Base-by-base conservation (phyloP, 495 filamentous ascomycete genomes). In the Penicillium canariense region DNA sequence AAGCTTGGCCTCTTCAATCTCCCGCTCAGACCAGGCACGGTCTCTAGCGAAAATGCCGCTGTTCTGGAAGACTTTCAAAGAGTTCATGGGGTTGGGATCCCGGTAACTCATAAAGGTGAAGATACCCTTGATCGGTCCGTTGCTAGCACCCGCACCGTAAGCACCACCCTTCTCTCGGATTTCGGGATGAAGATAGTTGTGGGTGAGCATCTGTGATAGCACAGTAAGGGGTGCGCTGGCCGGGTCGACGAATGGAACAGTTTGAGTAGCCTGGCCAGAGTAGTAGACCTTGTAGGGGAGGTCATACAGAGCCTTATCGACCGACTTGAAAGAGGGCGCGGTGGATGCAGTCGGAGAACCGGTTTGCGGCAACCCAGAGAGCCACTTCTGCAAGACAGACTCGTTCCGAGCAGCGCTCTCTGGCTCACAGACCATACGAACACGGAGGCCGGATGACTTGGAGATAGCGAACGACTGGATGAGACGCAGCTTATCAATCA, bases 271-370 rank as follows among this genome's bases (percentile, higher is more conserved):
- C 31, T 90, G 78, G 12, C 84, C 87, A 5, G 92, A 86, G 68
- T 97, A 97, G 64, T 93, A 96, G 46, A 98, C 94, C 69, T 98
- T 94, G 71, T 96, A 98, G 1, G 94, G 94, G 22, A 98, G 81
- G 4, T 92, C 86, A 67, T 94, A 98, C 78, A 97, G 95, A 0
- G 88, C 84, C 64, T 89, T 94, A 43, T 82, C 53, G n/a, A 61
- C 65, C 3, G 70, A 60, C 18, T 71, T 63, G 58, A 67, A 75
- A 27, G 57, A 65, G 42, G 74, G 67, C 4, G 59, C 59, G 20
- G 55, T 58, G 22, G 59, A 56, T 1, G 67, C 66, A 53, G 73
- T 74, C 18, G 70, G 71, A 18, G 74, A 63, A 23, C 66, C 56
- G 20, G 67, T 52, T 26, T 70, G 69, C 45, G 81, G 81, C 52